These are phyloP conservation scores for Saksenaea oblongispora DNA, from an alignment of 371 early-diverging fungal genomes.

Conservation along the genomic window DNA sequence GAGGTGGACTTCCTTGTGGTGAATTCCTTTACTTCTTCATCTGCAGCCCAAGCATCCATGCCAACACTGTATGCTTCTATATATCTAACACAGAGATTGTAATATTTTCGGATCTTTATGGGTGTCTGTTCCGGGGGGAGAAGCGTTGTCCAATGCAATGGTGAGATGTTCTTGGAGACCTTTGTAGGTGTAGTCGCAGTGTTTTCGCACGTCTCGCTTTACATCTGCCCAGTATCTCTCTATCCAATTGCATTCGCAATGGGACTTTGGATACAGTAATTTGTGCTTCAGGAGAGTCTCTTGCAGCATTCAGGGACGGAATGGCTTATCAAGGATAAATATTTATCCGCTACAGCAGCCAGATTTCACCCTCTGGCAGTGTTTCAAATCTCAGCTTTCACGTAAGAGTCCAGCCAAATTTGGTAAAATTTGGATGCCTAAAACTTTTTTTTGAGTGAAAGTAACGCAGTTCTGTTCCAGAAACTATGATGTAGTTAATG, in stretches of 20 bases:
- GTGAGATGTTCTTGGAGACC: background rate
- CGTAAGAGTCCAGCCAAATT: too few relatives aligned
- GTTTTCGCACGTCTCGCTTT: background rate
- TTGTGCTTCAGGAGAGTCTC: background rate
- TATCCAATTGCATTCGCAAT: background rate
- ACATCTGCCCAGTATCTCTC: background rate
- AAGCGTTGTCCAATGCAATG: background rate
- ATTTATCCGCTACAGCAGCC: too few relatives aligned
- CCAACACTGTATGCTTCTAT: background rate
- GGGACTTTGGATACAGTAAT: background rate
- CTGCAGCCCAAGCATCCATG: background rate
- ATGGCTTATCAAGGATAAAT: too few relatives aligned
- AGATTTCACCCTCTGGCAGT: too few relatives aligned
- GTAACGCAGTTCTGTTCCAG: too few relatives aligned
- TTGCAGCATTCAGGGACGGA: too few relatives aligned
- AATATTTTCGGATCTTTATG: background rate
- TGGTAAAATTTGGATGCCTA: too few relatives aligned
- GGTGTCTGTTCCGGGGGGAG: background rate
- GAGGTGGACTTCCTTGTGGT: too few relatives aligned
- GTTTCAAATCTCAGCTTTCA: too few relatives aligned
- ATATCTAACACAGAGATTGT: background rate
- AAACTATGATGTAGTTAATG: too few relatives aligned
- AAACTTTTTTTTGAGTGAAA: too few relatives aligned
- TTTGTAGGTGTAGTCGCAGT: background rate
- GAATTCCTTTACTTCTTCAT: background rate